Evolutionary conservation across 345 rosid genomes (phyloP).

Genomic region (Firmiana major): DNA sequence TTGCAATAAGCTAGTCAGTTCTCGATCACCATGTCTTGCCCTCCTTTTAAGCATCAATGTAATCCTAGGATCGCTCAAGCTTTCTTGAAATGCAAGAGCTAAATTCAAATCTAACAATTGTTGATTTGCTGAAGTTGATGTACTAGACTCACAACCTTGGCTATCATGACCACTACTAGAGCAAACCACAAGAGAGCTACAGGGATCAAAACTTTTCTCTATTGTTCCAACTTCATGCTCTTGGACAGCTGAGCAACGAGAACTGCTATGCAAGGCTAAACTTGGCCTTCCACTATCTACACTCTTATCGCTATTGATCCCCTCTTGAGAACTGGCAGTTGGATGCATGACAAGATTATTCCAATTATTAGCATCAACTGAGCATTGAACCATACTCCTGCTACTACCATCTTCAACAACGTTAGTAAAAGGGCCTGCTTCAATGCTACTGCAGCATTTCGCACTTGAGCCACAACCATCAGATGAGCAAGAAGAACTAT

Average conservation of each 20-base stretch:
- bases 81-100: conserved; percentile 85
- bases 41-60: conserved; percentile 78
- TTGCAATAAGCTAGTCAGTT: conserved; percentile 81
- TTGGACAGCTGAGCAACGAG: conserved; percentile 81
- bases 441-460: conserved; percentile 86
- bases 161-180: conserved; percentile 89
- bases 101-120: conserved; percentile 81
- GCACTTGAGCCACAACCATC: conserved; percentile 98
- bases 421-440: conserved; percentile 65
- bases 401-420: conserved; percentile 53
- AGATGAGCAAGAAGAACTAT: conserved; percentile 92
- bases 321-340: conserved; percentile 74
- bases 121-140: conserved; percentile 78
- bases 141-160: conserved; percentile 92
- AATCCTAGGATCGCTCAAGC: conserved; percentile 85
- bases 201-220: conserved; percentile 66
- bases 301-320: conserved; percentile 86
- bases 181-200: conserved; percentile 53
- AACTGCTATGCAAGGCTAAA: conserved; percentile 77
- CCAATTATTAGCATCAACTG: conserved; percentile 52
- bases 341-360: conserved; percentile 48
- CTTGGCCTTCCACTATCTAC: conserved; percentile 96
- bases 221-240: conserved; percentile 77
- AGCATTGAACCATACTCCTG: conserved; percentile 42
- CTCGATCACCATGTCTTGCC: conserved; percentile 78